These are phyloP conservation scores for Tetrahymena elliotti DNA, from an alignment of 73 alveolate genomes.

Conservation along the genomic window DNA sequence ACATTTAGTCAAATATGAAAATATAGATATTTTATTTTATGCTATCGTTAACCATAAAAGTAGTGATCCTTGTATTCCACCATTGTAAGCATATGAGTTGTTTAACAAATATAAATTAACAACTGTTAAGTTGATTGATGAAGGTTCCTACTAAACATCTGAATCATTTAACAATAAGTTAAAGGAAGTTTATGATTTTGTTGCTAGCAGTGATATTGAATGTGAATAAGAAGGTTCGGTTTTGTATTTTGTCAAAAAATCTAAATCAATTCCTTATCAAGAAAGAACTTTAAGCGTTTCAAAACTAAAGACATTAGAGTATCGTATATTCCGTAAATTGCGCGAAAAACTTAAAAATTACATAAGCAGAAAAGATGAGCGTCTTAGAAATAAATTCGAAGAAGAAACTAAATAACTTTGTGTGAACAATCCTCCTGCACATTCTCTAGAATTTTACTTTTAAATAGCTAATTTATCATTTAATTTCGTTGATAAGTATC, in stretches of 20 bases:
- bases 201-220: constrained; percentile 63
- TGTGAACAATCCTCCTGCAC: constrained; percentile 62
- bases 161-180: constrained; percentile 48
- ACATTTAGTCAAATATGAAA: constrained; percentile 78
- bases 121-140: constrained; percentile 50
- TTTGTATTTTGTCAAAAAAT: constrained; percentile 55
- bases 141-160: constrained; percentile 50
- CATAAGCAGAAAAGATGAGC: constrained; percentile 23
- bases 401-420: constrained; percentile 65
- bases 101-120: constrained; percentile 64
- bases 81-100: constrained; percentile 53
- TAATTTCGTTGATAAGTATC: constrained; percentile 31
- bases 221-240: constrained; percentile 93
- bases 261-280: not conserved
- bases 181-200: constrained; percentile 49
- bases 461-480: constrained; percentile 66
- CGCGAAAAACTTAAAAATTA: constrained; percentile 84
- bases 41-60: constrained; percentile 85
- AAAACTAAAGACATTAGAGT: constrained; percentile 85
- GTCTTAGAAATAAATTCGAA: constrained; percentile 48
- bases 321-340: constrained; percentile 82
- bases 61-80: constrained; percentile 59
- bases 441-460: constrained; percentile 70
- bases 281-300: constrained; percentile 59
- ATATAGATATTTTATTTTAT: constrained; percentile 68